A percentile compares a stretch with the other conserved stretches of the same genome.
Conservation (phyloP, 2,329 filamentous ascomycete species). For the Acarospora socialis region DNA sequence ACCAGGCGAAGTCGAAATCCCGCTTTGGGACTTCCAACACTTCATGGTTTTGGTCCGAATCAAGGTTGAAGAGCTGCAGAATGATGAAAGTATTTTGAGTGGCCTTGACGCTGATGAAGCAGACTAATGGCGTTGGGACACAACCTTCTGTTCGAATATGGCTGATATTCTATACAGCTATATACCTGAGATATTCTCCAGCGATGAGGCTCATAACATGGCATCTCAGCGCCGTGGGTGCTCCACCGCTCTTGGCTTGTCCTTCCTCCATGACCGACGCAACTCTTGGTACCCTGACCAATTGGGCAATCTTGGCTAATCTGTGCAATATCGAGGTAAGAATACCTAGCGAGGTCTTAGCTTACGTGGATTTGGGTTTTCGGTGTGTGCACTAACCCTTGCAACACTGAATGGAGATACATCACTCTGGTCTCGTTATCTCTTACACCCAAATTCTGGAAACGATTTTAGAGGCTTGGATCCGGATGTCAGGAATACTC, state of each 20-base stretch:
- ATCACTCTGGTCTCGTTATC: too few relatives aligned
- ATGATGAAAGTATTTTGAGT: too few relatives aligned
- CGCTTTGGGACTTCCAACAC: constrained; percentile 6
- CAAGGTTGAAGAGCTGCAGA: constrained; percentile 7
- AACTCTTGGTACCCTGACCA: constrained; percentile 4
- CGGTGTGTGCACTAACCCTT: constrained; percentile 4
- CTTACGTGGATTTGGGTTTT: not conserved
- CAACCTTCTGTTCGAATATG: constrained; percentile 5
- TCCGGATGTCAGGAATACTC: too few relatives aligned
- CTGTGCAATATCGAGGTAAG: constrained; percentile 6
- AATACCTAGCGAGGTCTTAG: constrained; percentile 1
- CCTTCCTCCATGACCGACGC: constrained; percentile 2
- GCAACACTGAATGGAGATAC: constrained; percentile 7
- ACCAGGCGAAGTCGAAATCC: constrained; percentile 6
- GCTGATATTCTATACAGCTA: constrained; percentile 7
- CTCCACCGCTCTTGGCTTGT: constrained; percentile 4
- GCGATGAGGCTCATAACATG: not conserved
- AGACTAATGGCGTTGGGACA: too few relatives aligned
- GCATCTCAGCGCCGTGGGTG: constrained; percentile 6
- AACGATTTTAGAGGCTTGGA: too few relatives aligned
- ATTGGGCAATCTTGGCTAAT: constrained; percentile 6
- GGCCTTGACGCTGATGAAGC: constrained; percentile 4
- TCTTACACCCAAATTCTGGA: too few relatives aligned
- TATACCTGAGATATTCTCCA: constrained; percentile 4
- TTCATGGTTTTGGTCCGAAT: constrained; percentile 4